phyloP scores from a whole-genome alignment of 2,329 filamentous ascomycete species.

The Chaetoscypha palmicola region DNA sequence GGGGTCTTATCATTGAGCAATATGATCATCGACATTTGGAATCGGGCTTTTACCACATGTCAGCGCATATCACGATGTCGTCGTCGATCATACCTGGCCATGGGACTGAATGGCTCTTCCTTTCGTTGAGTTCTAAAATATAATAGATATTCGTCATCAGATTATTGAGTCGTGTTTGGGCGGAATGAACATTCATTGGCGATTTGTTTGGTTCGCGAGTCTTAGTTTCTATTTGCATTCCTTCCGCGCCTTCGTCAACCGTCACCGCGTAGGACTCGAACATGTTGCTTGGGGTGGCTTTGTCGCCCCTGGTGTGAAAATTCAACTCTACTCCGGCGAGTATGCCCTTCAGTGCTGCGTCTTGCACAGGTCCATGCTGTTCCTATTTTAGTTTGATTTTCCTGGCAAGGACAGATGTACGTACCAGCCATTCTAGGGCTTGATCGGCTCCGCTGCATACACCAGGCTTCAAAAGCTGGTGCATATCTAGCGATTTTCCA shows the following conservation, averaged over 20 bases:
- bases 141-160: background rate
- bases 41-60: background rate
- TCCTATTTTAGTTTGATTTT: background rate
- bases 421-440: constrained; percentile 24
- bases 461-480: no score
- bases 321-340: background rate
- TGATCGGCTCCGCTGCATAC: constrained; percentile 16
- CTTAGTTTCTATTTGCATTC: background rate
- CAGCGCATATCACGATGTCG: background rate
- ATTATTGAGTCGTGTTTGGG: background rate
- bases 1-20: background rate
- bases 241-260: background rate
- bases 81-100: background rate
- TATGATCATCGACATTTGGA: background rate
- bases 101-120: no score
- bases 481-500: no score
- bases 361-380: background rate
- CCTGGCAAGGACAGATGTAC: background rate
- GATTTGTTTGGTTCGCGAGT: background rate
- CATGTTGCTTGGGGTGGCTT: background rate
- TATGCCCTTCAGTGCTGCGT: background rate
- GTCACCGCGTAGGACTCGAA: background rate
- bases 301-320: background rate
- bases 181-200: background rate
- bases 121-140: background rate